These are phyloP conservation scores for Geotrichum ghanense DNA, from an alignment of 805 yeast species.

Conservation along the genomic window DNA sequence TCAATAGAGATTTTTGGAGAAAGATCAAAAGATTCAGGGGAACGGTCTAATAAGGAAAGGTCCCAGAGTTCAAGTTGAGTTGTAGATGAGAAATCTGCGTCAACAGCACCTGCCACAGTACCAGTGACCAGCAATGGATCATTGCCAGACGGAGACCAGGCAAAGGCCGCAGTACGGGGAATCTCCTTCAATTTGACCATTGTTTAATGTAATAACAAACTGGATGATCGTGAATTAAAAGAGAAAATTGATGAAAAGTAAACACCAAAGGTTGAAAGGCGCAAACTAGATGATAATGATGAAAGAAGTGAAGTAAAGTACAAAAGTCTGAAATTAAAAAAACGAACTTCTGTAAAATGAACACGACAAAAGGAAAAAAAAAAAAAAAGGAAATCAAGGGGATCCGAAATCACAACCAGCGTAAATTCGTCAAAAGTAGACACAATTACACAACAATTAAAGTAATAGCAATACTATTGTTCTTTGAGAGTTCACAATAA, in stretches of 20 bases:
- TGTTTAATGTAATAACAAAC: background rate
- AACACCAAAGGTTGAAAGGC: background rate
- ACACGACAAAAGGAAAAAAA: no score
- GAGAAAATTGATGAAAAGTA: background rate
- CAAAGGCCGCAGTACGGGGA: constrained; percentile 82
- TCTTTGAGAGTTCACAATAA: no score
- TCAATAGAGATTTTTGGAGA: constrained; percentile 35
- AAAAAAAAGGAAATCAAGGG: no score
- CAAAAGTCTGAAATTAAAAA: no score
- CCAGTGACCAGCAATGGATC: constrained; percentile 80
- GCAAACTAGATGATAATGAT: no score
- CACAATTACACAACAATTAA: no score
- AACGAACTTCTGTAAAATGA: no score
- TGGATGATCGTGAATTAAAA: background rate
- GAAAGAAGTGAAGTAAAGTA: no score
- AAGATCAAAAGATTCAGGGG: constrained; percentile 20
- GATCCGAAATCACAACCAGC: no score
- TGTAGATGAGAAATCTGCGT: constrained; percentile 69
- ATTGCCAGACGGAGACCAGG: constrained; percentile 71
- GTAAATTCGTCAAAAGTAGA: no score
- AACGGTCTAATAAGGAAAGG: constrained; percentile 30
- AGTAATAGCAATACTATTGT: no score
- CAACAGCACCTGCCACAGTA: constrained; percentile 93
- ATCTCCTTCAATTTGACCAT: constrained; percentile 83
- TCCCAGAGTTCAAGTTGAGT: constrained; percentile 77